Base-by-base conservation (phyloP, 2,329 filamentous ascomycete species). In the Ascomycota sp. region DNA sequence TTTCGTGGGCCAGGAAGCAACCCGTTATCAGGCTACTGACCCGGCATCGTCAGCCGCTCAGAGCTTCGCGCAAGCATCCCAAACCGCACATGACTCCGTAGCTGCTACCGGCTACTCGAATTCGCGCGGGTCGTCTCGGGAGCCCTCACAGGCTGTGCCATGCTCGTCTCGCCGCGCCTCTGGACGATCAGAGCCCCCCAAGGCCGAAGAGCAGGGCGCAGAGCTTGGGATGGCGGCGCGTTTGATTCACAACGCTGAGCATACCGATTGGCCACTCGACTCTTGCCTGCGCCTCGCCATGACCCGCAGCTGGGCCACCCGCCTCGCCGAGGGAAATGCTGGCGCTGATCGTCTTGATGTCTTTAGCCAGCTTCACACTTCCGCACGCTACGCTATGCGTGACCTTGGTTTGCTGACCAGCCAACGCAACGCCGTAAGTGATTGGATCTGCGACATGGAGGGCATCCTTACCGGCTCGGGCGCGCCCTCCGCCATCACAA, bases 191-290 rank as follows among this genome's bases (percentile, higher is more conserved):
- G 5, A 6, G 27, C 7, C 3, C 10, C 31, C 6, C 9, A 13
- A 5, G 16, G 28, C 6, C 11, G n/a, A 26, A 12, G 32, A 32
- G 24, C 29, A 32, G 27, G 29, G 29, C n/a, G 11, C 29, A 12
- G 27, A 21, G n/a, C 32, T 32, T 24, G 25, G 32, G 6, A 25
- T 26, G 10, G 16, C 27, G 9, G 30, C 27, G 10, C 24, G 7
- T 12, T 8, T 9, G 4, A 29, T 34, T n/a, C 27, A 36, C 12
- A 36, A 35, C 25, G 33, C 34, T 6, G 40, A 41, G 3, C 35
- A 40, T 9, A 35, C 34, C 5, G 37, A 38, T 29, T 39, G 41
- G 39, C 29, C 35, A 13, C 33, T 37, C 2, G 29, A 26, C 9
- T 26, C 16, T 27, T 36, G 35, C 26, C 35, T 38, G 32, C 32